Base-by-base conservation (phyloP, 2,329 filamentous ascomycete species). In the Fusarium xylarioides region DNA sequence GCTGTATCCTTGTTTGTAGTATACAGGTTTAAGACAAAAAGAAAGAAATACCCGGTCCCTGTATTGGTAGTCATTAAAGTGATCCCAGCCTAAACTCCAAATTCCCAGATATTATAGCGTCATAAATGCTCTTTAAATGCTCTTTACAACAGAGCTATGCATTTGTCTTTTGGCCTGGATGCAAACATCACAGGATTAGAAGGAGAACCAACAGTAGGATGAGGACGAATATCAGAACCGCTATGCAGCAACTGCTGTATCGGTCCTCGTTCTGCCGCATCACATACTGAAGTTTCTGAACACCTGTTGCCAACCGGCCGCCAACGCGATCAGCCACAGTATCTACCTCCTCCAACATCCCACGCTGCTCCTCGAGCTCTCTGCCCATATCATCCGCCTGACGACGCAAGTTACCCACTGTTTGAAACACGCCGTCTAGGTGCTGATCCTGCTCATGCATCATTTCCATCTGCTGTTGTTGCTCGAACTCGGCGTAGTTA, bases 311-410 rank as follows among this genome's bases (percentile, higher is more conserved):
- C 78, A 99, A 83, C 80, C 96, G 91, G 3, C 94, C 93, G 19
- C 94, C 93, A 3, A 99, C 95, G 38, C 95, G 88, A 81, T 98
- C 95, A 8, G 94, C 94, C 63, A 97, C 86, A 35, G 87, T 89
- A 82, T 98, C 95, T 44, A 97, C 92, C 58, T 93, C 91, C 71
- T 96, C 91, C 64, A 99, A 86, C 89, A 98, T 92, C 81, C 95
- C 93, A 28, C 88, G 89, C 86, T 99, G 96, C 84, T 99, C 96
- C 83, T 98, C 97, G 50, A 99, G 86, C 85, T 99, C 96, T 64
- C 95, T 87, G 4, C 96, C 95, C 95, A 99, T 99, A 76, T 95
- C 93, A 82, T 97, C 92, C 4, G 96, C 97, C 86, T 98, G 96
- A 79, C 92, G 88, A 63, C 95, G 87, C 79, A 99, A 83, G 80